Base-by-base conservation (phyloP, 140 eudicot species). In the Bidens hawaiensis region DNA sequence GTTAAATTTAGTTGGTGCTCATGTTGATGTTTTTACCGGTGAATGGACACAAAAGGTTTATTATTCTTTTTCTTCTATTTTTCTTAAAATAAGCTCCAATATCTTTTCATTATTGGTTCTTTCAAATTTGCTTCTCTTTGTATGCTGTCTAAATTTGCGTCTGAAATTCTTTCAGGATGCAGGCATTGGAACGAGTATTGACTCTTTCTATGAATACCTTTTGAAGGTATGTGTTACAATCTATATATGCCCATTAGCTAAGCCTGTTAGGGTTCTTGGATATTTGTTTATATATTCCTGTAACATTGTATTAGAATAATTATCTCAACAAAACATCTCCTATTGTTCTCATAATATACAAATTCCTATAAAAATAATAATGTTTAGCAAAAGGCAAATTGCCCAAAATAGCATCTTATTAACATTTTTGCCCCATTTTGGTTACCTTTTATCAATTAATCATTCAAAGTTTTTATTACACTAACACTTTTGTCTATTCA, bases 31-130 rank as follows among this genome's bases (percentile, higher is more conserved):
- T 56, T 93, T 93, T 75, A 80, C 90, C 12, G 97, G 99, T 60
- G 97, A 93, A 85, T 93, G 99, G 99, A 93, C 99, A 40, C 99
- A 88, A 48, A 93, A 88, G 96, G 99, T 93, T n/a, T n/a, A 26
- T 19, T 55, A 5, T 62, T 54, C 54, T 8, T 13, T 24, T 26
- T 56, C 11, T 24, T 31, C 34, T 22, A 45, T 49, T 12, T 8
- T 36, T 22, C 26, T 38, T 33, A 50, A 31, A 36, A 10, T 18
- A 48, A 61, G 28, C 25, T n/a, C 45, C n/a, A 22, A 57, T 23
- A 24, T 22, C 16, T 36, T 49, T 15, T 33, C 13, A 1, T 70
- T 19, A 69, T 33, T 49, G 36, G 28, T 62, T 62, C 19, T 28
- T 58, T n/a, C 31, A 24, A 33, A n/a, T 34, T 50, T 12, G 49